Evolutionary conservation across 2,329 filamentous ascomycete species (phyloP), one percentile per base, ranked within the genome.

Genomic region (Biscogniauxia mediterranea): DNA sequence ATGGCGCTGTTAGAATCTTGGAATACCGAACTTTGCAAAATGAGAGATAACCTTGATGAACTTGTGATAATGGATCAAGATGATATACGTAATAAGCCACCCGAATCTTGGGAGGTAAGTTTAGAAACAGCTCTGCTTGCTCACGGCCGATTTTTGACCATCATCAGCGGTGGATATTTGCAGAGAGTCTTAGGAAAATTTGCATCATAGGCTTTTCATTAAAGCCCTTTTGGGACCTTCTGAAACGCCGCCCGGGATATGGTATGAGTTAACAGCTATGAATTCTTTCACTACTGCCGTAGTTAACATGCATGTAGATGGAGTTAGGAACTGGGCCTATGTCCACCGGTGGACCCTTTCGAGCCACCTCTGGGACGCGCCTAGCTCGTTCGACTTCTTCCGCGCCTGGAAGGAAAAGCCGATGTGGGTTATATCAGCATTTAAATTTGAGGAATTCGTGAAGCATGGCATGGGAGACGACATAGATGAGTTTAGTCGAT

Each of bases 291-390:
- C 13, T 32, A 13, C 52, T 23, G 20, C 15, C 20, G 2, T 15
- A 6, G 8, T 42, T 61, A 38, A 58, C 25, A 25, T 15, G 2
- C 7, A 52, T 49, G 32, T 52, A 66, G 66, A 28, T 26, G 60
- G 68, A 19, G 26, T 65, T 5, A 63, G 62, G 13, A 54, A 60
- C 17, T 73, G 68, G 67, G 52, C 56, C 13, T 59, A 56, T 3
- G 50, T 61, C 20, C 64, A 72, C 32, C 61, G 70, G n/a, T 74
- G 70, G 71, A 81, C 75, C 2, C 73, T 78, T 19, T 81, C 78
- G 5, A 70, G 70, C 7, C 73, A 79, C 59, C 74, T 81, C 19
- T 81, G 79, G 79, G 72, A 78, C 17, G 78, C 80, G 0, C 61
- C 67, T 28, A 74, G 73, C 4, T 77, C 79, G 1, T 69, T 77